Evolutionary conservation across 345 rosid species (phyloP).

Genomic region (Eucalyptus curtisii): DNA sequence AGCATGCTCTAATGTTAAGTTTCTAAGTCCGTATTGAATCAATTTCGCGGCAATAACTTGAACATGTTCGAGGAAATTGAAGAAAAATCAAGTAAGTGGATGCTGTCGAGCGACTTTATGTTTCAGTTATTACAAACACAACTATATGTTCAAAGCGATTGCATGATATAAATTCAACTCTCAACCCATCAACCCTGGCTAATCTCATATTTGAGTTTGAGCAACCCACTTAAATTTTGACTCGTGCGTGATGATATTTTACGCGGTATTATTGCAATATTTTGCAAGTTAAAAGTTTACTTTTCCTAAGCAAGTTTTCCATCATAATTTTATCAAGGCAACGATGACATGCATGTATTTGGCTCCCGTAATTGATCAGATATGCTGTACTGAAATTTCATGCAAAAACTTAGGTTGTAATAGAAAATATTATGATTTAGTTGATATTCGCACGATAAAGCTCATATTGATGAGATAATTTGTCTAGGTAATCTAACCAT

Average conservation of each 20-base stretch:
- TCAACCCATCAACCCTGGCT: accelerated
- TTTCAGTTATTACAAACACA: not conserved
- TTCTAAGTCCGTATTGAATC: not conserved
- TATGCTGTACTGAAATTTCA: accelerated
- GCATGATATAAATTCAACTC: not conserved
- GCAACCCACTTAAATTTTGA: not conserved
- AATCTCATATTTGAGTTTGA: not conserved
- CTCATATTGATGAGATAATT: accelerated
- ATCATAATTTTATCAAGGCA: not conserved
- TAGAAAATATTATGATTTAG: too few species aligned
- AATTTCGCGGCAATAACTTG: not conserved
- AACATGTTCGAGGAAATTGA: not conserved
- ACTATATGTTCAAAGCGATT: not conserved
- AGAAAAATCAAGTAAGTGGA: not conserved
- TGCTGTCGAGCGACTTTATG: accelerated
- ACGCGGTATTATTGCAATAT: accelerated
- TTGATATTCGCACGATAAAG: accelerated
- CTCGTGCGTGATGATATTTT: not conserved
- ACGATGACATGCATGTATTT: not conserved
- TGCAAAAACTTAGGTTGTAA: too few species aligned
- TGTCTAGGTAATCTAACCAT: too few species aligned
- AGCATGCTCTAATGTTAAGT: not conserved
- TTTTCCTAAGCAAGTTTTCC: not conserved
- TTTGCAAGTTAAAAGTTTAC: not conserved
- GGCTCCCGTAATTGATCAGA: not conserved